Percentiles rank a stretch among this genome's conserved stretches.
phyloP scores from a whole-genome alignment of 176 grass and related monocot genomes.

The Pharus latifolius region DNA sequence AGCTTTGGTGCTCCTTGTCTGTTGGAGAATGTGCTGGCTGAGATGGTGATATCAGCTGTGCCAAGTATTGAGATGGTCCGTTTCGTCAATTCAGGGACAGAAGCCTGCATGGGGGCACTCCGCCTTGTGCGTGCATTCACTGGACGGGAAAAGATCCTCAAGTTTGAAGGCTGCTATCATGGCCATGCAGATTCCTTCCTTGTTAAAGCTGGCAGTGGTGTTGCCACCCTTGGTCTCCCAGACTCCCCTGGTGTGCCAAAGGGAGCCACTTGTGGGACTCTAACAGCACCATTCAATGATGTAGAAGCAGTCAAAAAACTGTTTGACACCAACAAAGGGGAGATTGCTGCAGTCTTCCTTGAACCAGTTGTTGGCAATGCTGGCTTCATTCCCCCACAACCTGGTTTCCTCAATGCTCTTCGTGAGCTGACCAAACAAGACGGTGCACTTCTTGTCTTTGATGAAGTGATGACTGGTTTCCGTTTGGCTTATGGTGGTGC shows the following conservation, averaged over 20 bases:
- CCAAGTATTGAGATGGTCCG: conserved; percentile 95
- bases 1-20: conserved; percentile 96
- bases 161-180: conserved; percentile 99
- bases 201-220: conserved; percentile 96
- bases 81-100: conserved; percentile 97
- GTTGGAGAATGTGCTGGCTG: conserved; percentile 79
- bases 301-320: conserved; percentile 53
- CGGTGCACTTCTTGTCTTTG: conserved; percentile 81
- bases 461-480: conserved; percentile 99
- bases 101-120: conserved; percentile 98
- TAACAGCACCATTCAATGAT: conserved; percentile 88
- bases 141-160: conserved; percentile 70
- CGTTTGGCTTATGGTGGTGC: conserved; percentile 87
- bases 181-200: conserved; percentile 95
- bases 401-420: conserved; percentile 58
- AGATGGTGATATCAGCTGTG: conserved; percentile 92
- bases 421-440: conserved; percentile 81
- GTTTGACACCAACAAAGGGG: conserved; percentile 76
- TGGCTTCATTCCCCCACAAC: conserved; percentile 71
- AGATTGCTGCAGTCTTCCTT: conserved; percentile 81
- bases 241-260: conserved; percentile 93
- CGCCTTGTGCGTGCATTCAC: conserved; percentile 96
- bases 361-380: conserved; percentile 96
- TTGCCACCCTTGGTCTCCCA: conserved; percentile 93
- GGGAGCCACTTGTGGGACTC: conserved; percentile 59